A percentile compares a stretch with the other conserved stretches of the same genome.
phyloP scores from a whole-genome alignment of 176 grass and related monocot species.

The Musa beccarii region DNA sequence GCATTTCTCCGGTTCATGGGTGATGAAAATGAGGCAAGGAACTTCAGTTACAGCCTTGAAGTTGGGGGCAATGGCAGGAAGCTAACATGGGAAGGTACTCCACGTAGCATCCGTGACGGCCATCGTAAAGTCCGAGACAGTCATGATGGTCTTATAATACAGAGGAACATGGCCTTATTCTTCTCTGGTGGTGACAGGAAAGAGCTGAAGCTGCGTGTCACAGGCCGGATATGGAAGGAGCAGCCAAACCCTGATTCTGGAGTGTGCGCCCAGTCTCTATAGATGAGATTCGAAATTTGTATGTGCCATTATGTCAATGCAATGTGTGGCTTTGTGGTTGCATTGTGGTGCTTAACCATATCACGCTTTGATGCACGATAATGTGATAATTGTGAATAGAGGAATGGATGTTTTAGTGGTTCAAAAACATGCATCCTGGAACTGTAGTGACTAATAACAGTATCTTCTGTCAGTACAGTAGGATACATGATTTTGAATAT shows the following conservation, averaged over 20 bases:
- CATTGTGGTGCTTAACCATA: background rate
- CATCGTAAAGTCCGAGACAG: conserved; percentile 10
- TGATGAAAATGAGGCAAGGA: conserved; percentile 7
- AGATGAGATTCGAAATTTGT: background rate
- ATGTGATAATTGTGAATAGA: background rate
- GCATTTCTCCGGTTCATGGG: conserved; percentile 14
- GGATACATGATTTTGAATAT: too few relatives aligned
- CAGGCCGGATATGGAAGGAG: conserved; percentile 17
- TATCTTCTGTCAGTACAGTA: too few relatives aligned
- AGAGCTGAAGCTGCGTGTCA: conserved; percentile 15
- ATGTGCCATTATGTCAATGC: background rate
- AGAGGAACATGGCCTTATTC: conserved; percentile 17
- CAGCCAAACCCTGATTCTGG: background rate
- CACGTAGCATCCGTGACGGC: conserved; percentile 4
- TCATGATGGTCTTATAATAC: conserved; percentile 14
- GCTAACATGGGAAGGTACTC: conserved; percentile 9
- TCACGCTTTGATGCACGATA: background rate
- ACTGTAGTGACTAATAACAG: background rate
- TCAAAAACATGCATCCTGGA: background rate
- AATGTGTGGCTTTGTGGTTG: background rate
- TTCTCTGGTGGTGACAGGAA: conserved; percentile 12
- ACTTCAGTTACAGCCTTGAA: conserved; percentile 17
- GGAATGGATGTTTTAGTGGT: background rate
- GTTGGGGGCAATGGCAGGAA: conserved; percentile 9
- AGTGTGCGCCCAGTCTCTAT: background rate